Evolutionary conservation across 345 rosid species (phyloP).

Genomic region (Trapa incisa): DNA sequence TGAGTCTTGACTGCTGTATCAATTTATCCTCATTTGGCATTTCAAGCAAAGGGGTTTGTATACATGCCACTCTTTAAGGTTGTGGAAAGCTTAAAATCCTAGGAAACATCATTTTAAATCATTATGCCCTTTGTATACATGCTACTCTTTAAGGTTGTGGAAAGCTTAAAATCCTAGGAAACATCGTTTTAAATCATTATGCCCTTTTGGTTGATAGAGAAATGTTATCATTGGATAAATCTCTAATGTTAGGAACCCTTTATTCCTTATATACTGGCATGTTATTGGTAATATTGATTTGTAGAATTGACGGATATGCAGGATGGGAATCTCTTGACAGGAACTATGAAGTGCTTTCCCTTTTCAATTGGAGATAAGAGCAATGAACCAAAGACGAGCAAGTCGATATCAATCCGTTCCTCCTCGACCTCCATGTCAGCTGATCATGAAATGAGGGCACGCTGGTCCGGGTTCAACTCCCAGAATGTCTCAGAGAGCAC

Average conservation of each 20-base stretch:
- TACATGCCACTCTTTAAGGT: background rate
- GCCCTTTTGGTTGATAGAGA: background rate
- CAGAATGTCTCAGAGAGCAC: constrained; percentile 61
- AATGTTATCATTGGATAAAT: background rate
- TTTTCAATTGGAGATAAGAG: constrained; percentile 31
- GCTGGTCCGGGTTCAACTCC: constrained; percentile 64
- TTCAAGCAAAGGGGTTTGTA: background rate
- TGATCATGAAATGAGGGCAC: constrained; percentile 36
- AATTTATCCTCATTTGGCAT: background rate
- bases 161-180: background rate
- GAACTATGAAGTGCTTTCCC: constrained; percentile 63
- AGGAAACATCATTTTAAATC: too few species aligned
- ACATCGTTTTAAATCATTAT: background rate
- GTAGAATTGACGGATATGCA: constrained; percentile 14
- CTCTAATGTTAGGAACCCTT: background rate
- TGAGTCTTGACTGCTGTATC: too few species aligned
- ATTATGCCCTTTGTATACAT: too few species aligned
- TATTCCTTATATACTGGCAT: background rate
- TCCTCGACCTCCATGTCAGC: constrained; percentile 32
- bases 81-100: background rate
- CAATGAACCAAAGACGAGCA: constrained; percentile 32
- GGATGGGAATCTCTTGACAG: constrained; percentile 18
- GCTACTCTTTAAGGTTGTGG: too few species aligned
- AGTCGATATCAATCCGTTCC: constrained; percentile 36
- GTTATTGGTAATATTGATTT: background rate